Conservation (phyloP, 345 rosid genomes). For the Odontarrhena argentea region DNA sequence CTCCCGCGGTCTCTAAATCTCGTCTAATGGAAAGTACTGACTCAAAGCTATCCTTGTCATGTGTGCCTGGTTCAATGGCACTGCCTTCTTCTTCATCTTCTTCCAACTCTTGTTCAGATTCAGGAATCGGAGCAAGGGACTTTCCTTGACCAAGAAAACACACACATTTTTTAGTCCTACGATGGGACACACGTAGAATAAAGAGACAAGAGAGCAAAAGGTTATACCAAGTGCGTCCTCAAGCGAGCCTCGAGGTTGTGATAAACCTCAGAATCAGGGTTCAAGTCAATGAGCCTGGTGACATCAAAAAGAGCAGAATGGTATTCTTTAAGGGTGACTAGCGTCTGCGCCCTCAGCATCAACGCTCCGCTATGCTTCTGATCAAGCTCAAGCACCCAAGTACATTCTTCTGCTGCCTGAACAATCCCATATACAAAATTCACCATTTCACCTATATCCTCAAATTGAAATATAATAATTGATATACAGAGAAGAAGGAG, state of each 20-base stretch:
- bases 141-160: slow-evolving; percentile 68
- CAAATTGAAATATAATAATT: neutral
- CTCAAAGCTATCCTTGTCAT: slow-evolving; percentile 9
- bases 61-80: slow-evolving; percentile 36
- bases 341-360: slow-evolving; percentile 91
- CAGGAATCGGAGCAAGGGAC: slow-evolving; percentile 96
- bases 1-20: slow-evolving; percentile 36
- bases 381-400: slow-evolving; percentile 92
- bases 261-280: slow-evolving; percentile 84
- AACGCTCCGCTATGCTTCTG: slow-evolving; percentile 83
- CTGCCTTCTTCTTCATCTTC: slow-evolving; percentile 63
- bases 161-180: slow-evolving; percentile 2
- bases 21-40: slow-evolving; percentile 23
- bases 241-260: slow-evolving; percentile 78
- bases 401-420: slow-evolving; percentile 93
- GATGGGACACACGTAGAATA: neutral
- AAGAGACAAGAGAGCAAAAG: neutral
- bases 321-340: slow-evolving; percentile 85
- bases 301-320: slow-evolving; percentile 89
- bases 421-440: neutral
- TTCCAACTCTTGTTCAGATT: slow-evolving; percentile 81
- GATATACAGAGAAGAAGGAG: neutral
- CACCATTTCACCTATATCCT: neutral
- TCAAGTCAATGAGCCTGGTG: slow-evolving; percentile 74
- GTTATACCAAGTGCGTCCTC: slow-evolving; percentile 80